Conservation (phyloP, 139 green algal genomes). For the Raphidocelis subcapitata region DNA sequence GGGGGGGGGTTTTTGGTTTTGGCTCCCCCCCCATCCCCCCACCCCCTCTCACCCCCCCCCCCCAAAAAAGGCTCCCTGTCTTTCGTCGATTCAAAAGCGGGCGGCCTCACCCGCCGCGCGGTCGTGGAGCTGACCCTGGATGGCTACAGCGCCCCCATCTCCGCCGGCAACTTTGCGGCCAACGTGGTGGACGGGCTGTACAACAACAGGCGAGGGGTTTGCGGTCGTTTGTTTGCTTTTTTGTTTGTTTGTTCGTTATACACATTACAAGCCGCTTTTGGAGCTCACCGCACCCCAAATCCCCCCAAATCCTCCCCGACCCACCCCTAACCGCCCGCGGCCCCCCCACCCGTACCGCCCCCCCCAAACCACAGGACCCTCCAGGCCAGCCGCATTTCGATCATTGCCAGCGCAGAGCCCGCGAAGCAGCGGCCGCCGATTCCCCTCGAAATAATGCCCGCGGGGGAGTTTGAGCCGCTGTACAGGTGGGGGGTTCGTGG, state of each 20-base stretch:
- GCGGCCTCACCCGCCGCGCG: conserved; percentile 29
- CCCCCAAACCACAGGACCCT: conserved; percentile 15
- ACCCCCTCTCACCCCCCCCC: too few species aligned
- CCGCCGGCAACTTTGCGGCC: conserved; percentile 71
- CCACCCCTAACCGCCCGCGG: background rate
- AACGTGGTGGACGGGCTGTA: conserved; percentile 77
- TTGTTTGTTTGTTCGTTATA: background rate
- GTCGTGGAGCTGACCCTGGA: conserved; percentile 66
- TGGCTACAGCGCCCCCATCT: conserved; percentile 82
- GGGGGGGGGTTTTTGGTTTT: too few species aligned
- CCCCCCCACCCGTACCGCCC: background rate
- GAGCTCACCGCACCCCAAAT: background rate
- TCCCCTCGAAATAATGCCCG: conserved; percentile 81
- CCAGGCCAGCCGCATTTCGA: conserved; percentile 28
- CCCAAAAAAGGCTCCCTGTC: conserved; percentile 9
- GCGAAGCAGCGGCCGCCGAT: conserved; percentile 30
- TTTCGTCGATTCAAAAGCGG: conserved; percentile 41
- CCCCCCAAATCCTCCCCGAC: background rate
- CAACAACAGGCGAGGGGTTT: conserved; percentile 35
- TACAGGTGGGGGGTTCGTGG: background rate
- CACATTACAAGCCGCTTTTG: background rate
- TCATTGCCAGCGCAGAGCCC: conserved; percentile 23
- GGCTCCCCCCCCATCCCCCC: too few species aligned
- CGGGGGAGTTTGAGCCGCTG: conserved; percentile 78
- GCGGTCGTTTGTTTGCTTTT: background rate